These are phyloP conservation scores for Diaporthe capsici DNA, from an alignment of 2,329 filamentous ascomycete genomes.

Conservation along the genomic window DNA sequence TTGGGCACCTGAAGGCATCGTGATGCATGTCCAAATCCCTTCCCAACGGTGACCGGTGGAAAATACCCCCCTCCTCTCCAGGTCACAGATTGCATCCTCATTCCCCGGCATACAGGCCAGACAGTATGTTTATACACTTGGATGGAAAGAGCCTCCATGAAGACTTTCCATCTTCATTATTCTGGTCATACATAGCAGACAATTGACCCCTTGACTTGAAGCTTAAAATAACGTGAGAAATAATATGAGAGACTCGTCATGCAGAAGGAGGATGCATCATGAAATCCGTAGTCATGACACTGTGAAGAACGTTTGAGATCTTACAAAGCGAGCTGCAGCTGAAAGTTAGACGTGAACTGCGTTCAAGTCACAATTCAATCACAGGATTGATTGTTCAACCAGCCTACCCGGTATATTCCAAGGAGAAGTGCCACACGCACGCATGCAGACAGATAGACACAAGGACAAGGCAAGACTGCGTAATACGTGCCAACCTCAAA, in stretches of 20 bases:
- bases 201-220: not conserved
- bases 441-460: no score
- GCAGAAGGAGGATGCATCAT: not conserved
- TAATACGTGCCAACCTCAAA: not conserved
- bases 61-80: no score
- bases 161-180: not conserved
- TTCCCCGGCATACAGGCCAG: not conserved
- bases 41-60: not conserved
- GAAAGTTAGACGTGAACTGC: no score
- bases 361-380: not conserved
- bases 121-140: not conserved
- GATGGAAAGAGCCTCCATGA: not conserved
- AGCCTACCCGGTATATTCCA: not conserved
- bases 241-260: not conserved
- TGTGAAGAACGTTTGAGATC: no score
- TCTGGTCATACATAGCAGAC: not conserved
- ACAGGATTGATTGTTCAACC: not conserved
- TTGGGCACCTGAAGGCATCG: not conserved
- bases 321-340: no score
- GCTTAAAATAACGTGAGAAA: no score
- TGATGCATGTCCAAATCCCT: not conserved
- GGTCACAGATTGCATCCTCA: not conserved
- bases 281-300: not conserved
- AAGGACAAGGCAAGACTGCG: not conserved
- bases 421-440: not conserved